Percentiles rank a stretch among this genome's conserved stretches.
Evolutionary conservation across 495 filamentous ascomycete species (phyloP).

Genomic region (Parmelia sp.): DNA sequence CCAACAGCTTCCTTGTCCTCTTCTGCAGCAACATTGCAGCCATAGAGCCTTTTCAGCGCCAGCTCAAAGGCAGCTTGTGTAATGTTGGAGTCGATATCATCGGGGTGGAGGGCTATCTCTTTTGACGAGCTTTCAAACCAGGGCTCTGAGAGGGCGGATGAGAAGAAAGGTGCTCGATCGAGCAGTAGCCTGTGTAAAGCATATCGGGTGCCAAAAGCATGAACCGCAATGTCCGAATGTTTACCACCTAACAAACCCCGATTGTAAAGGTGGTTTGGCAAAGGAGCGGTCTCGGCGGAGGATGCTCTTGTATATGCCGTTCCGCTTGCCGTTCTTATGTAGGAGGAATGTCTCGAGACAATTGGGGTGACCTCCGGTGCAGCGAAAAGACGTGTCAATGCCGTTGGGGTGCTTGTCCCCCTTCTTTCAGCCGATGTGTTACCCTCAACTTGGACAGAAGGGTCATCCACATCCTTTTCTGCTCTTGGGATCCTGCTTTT

Average conservation of each 20-base stretch:
- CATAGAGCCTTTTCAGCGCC: constrained; percentile 52
- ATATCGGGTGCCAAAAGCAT: constrained; percentile 50
- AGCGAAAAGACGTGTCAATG: constrained; percentile 34
- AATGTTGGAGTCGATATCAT: constrained; percentile 51
- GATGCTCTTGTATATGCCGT: constrained; percentile 31
- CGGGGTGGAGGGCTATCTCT: constrained; percentile 51
- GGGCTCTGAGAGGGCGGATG: constrained; percentile 49
- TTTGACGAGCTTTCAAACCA: constrained; percentile 50
- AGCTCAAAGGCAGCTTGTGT: constrained; percentile 52
- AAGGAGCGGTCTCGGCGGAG: constrained; percentile 38
- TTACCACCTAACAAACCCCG: constrained; percentile 50
- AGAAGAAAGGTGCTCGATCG: constrained; percentile 54
- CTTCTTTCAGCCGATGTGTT: constrained; percentile 25
- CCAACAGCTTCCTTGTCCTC: constrained; percentile 51
- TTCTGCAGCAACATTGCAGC: constrained; percentile 41
- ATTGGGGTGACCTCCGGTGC: constrained; percentile 29
- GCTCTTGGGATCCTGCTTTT: constrained; percentile 25
- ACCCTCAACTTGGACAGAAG: constrained; percentile 26
- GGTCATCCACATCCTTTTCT: constrained; percentile 39
- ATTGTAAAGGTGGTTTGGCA: constrained; percentile 51
- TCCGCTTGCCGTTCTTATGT: constrained; percentile 28
- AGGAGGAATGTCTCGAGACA: constrained; percentile 30
- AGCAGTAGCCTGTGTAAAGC: constrained; percentile 50
- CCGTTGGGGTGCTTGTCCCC: constrained; percentile 27
- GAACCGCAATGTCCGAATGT: constrained; percentile 51